Evolutionary conservation across 345 rosid species (phyloP).

Genomic region (Camelina laxa): DNA sequence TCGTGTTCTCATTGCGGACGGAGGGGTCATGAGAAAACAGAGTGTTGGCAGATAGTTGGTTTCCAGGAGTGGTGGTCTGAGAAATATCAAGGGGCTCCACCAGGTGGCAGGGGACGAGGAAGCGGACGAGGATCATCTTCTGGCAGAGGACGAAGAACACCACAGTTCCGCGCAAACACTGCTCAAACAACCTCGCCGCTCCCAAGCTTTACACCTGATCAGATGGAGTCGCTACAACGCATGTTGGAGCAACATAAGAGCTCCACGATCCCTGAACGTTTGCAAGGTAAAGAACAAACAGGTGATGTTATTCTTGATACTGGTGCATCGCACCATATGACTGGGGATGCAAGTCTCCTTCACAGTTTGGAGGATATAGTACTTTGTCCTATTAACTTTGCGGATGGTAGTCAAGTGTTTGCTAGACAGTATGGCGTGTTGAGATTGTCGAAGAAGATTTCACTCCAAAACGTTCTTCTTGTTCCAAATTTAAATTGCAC

Average conservation of each 20-base stretch:
- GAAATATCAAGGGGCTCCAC: not conserved
- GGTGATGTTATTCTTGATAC: too few relatives aligned
- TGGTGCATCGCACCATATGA: too few relatives aligned
- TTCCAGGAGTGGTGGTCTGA: not conserved
- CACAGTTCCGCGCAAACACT: not conserved
- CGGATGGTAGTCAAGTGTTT: too few relatives aligned
- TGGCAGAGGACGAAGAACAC: not conserved
- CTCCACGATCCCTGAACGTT: not conserved
- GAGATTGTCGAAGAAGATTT: too few relatives aligned
- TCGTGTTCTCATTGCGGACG: not conserved
- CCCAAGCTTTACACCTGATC: too few relatives aligned
- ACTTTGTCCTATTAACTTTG: too few relatives aligned
- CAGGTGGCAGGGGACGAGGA: too few relatives aligned
- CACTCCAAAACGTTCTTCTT: too few relatives aligned
- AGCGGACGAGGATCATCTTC: not conserved
- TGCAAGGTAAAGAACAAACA: not conserved
- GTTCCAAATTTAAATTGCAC: too few relatives aligned
- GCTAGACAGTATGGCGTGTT: too few relatives aligned
- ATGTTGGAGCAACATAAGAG: not conserved
- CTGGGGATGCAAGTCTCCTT: too few relatives aligned
- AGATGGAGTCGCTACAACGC: not conserved
- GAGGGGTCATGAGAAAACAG: not conserved
- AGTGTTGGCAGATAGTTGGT: not conserved
- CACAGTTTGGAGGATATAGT: too few relatives aligned
- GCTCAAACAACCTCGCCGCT: not conserved